Percentiles rank a stretch among this genome's conserved stretches.
Conservation (phyloP, 1,284 basidiomycete genomes). For the Rhodotorula sp. region DNA sequence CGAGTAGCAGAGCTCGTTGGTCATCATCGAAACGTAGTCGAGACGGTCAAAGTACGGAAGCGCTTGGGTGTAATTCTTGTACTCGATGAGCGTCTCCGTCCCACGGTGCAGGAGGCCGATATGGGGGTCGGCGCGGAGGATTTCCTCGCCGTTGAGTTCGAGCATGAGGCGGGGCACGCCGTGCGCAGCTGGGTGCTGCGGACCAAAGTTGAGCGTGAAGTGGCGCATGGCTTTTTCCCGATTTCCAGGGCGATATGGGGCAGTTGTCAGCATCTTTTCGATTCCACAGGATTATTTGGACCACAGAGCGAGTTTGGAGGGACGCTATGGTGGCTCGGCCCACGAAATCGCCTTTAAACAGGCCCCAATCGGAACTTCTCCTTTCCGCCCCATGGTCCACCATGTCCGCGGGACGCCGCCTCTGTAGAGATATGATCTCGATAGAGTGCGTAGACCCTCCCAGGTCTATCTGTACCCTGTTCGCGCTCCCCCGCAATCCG, state of each 20-base stretch:
- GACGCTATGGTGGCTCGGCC: too few species aligned
- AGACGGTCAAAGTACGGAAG: conserved; percentile 95
- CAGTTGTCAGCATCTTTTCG: too few species aligned
- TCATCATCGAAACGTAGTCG: conserved; percentile 99
- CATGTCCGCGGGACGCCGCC: too few species aligned
- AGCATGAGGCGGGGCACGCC: conserved; percentile 97
- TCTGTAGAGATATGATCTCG: too few species aligned
- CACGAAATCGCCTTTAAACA: too few species aligned
- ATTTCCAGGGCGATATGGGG: not conserved
- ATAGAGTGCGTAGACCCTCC: too few species aligned
- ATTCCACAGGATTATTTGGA: too few species aligned
- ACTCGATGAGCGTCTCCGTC: conserved; percentile 98
- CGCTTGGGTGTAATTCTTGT: conserved; percentile 98
- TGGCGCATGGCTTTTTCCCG: conserved; percentile 16
- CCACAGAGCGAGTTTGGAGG: too few species aligned
- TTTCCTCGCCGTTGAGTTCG: conserved; percentile 89
- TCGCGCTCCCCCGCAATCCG: too few species aligned
- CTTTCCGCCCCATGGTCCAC: too few species aligned
- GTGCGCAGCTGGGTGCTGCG: conserved; percentile 98
- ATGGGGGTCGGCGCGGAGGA: conserved; percentile 60
- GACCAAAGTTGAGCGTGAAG: conserved; percentile 48
- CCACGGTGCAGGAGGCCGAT: conserved; percentile 95
- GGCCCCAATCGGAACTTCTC: too few species aligned
- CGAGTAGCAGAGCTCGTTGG: conserved; percentile 94
- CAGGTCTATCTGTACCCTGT: too few species aligned